Conservation (phyloP, 371 early-diverging fungal genomes). For the Circinella minor region DNA sequence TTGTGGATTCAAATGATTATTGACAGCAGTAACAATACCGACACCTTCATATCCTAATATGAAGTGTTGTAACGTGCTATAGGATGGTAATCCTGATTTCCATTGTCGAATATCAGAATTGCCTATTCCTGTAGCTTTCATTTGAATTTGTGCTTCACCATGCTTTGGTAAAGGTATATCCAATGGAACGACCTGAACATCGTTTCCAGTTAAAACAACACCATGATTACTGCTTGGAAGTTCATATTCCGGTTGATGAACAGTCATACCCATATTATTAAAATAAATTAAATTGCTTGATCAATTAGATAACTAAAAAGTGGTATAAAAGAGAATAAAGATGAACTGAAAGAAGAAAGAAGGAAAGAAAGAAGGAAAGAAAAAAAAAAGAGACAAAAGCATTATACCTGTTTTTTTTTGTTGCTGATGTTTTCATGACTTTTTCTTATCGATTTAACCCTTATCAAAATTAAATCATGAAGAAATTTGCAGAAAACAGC, state of each 20-base stretch:
- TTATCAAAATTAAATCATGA: conserved; percentile 8
- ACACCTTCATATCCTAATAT: conserved; percentile 14
- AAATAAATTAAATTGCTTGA: not conserved
- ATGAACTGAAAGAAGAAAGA: not conserved
- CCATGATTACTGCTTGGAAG: not conserved
- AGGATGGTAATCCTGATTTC: conserved; percentile 2
- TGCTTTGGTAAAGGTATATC: conserved; percentile 7
- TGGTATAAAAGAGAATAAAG: too few species aligned
- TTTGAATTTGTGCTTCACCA: conserved; percentile 15
- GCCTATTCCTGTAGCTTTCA: conserved; percentile 7
- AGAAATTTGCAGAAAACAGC: conserved; percentile 9
- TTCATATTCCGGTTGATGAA: conserved; percentile 5
- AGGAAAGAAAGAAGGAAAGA: not conserved
- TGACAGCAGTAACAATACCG: conserved; percentile 8
- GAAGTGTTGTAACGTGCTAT: not conserved
- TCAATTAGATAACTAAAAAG: not conserved
- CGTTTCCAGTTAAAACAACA: not conserved
- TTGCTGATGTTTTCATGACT: not conserved
- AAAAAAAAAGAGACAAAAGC: not conserved
- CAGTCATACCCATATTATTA: not conserved
- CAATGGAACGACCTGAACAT: not conserved
- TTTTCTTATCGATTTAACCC: conserved; percentile 12
- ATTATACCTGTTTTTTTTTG: not conserved
- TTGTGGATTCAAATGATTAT: not conserved
- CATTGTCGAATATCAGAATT: conserved; percentile 4